A percentile compares a stretch with the other conserved stretches of the same genome.
These are phyloP conservation scores for Fusarium sp. DNA, from an alignment of 2,329 filamentous ascomycete genomes.

Conservation along the genomic window DNA sequence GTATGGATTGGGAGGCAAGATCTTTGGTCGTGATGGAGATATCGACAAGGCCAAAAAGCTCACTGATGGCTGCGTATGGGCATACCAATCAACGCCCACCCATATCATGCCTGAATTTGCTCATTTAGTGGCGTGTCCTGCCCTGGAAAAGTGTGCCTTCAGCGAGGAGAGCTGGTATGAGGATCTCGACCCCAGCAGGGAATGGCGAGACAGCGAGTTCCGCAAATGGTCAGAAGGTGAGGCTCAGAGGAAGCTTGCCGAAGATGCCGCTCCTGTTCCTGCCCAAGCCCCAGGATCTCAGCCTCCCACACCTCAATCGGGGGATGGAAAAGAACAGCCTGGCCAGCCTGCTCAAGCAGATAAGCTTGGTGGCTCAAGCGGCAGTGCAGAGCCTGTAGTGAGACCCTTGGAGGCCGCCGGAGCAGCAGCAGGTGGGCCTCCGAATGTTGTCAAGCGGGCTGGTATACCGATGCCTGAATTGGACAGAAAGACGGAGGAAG, in stretches of 20 bases:
- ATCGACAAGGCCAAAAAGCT: conserved; percentile 73
- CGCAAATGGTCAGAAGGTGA: conserved; percentile 61
- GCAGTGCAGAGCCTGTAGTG: conserved; percentile 10
- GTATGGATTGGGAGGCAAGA: conserved; percentile 74
- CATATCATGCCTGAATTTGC: conserved; percentile 76
- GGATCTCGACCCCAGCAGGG: conserved; percentile 61
- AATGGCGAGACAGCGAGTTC: conserved; percentile 60
- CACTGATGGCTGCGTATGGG: conserved; percentile 78
- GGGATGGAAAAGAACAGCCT: background rate
- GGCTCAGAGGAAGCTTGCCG: conserved; percentile 50
- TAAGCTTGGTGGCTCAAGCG: conserved; percentile 14
- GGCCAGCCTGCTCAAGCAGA: conserved; percentile 1
- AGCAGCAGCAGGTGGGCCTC: conserved; percentile 11
- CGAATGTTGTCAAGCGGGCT: conserved; percentile 35
- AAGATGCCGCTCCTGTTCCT: conserved; percentile 38
- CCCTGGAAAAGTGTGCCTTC: conserved; percentile 64
- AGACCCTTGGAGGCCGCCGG: conserved; percentile 6
- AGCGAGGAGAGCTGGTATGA: conserved; percentile 64
- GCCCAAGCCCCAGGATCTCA: conserved; percentile 5
- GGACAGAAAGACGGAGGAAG: conserved; percentile 36
- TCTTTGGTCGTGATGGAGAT: conserved; percentile 70
- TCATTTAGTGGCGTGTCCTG: conserved; percentile 61
- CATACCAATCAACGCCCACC: conserved; percentile 70
- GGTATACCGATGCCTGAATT: conserved; percentile 47
- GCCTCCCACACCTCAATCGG: background rate